Percentiles rank a stretch among this genome's conserved stretches.
phyloP scores from a whole-genome alignment of 371 early-diverging fungal species.

The Haplosporangium sp. region DNA sequence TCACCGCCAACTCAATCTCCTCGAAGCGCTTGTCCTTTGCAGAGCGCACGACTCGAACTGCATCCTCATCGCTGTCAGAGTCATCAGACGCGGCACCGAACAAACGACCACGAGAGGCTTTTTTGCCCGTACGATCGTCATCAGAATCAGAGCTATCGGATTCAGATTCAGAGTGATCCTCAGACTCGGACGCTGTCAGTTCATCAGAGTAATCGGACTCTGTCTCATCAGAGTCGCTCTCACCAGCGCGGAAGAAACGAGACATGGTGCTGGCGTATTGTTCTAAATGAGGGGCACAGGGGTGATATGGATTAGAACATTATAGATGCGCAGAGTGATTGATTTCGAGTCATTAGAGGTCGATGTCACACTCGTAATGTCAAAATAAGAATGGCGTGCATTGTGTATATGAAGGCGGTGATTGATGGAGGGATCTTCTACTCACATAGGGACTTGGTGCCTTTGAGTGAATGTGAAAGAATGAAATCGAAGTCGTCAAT shows the following conservation, averaged over 20 bases:
- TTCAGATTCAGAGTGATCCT: conserved; percentile 44
- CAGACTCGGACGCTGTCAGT: conserved; percentile 43
- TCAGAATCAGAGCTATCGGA: conserved; percentile 44
- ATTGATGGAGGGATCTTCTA: conserved; percentile 12
- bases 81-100: conserved; percentile 58
- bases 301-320: not conserved
- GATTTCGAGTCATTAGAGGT: not conserved
- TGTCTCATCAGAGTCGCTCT: conserved; percentile 59
- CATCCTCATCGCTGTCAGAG: conserved; percentile 78
- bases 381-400: not conserved
- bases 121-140: conserved; percentile 57
- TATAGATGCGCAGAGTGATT: not conserved
- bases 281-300: not conserved
- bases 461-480: conserved; percentile 5
- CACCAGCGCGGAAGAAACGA: conserved; percentile 63
- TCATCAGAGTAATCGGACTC: conserved; percentile 54
- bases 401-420: not conserved
- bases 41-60: conserved; percentile 80
- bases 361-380: not conserved
- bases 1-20: conserved; percentile 70
- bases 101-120: conserved; percentile 57
- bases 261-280: conserved; percentile 57
- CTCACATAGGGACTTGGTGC: conserved; percentile 20
- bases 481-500: not conserved
- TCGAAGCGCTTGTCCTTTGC: conserved; percentile 89